Percentiles rank a stretch among this genome's conserved stretches.
phyloP scores from a whole-genome alignment of 2,329 filamentous ascomycete genomes.

The Trichoderma sp. region DNA sequence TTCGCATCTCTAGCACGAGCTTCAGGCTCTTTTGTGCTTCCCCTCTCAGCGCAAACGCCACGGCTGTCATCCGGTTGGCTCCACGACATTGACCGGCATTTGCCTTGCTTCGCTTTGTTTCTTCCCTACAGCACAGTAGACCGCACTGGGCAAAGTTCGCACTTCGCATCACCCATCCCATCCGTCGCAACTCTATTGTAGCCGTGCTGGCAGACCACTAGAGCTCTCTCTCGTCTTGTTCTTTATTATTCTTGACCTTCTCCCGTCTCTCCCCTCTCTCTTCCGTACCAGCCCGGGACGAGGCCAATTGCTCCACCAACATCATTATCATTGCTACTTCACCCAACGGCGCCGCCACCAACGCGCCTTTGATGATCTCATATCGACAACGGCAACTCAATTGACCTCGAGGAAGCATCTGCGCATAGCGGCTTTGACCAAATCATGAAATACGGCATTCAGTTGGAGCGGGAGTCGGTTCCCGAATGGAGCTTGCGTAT shows the following conservation, averaged over 20 bases:
- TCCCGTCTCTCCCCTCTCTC: not conserved
- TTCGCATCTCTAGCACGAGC: not conserved
- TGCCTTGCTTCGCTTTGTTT: not conserved
- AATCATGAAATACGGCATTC: conserved; percentile 45
- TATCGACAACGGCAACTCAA: not conserved
- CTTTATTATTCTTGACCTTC: not conserved
- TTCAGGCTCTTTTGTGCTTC: not conserved
- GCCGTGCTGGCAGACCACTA: not conserved
- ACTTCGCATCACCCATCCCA: not conserved
- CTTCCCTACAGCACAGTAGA: not conserved
- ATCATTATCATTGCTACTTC: not conserved
- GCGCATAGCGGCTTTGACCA: not conserved
- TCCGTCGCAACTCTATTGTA: not conserved
- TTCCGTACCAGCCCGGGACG: not conserved
- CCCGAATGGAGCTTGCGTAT: conserved; percentile 77
- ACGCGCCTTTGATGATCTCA: not conserved
- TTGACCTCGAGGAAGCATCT: not conserved
- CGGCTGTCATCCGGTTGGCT: not conserved
- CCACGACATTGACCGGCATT: not conserved
- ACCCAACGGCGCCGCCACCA: not conserved
- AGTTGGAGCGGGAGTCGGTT: conserved; percentile 70
- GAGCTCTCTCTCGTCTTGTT: not conserved
- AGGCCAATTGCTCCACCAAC: not conserved
- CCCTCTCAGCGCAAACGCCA: not conserved
- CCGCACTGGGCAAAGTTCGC: not conserved